Evolutionary conservation across 495 filamentous ascomycete genomes (phyloP), one percentile per base, ranked within the genome.

Genomic region (Hypoxylon fragiforme): DNA sequence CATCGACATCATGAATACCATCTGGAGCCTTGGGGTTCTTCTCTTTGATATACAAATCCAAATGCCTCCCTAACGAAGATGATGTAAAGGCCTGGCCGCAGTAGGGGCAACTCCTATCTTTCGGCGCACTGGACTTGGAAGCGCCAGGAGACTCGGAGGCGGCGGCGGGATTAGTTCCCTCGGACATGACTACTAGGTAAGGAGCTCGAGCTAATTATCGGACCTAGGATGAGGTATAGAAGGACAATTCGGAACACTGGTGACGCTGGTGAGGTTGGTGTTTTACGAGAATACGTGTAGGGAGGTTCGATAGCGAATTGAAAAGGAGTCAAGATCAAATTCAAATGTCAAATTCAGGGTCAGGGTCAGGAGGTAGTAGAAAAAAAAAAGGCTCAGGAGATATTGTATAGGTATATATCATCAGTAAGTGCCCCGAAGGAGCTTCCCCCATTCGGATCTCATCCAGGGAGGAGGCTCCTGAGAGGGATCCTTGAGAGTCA

Each of bases 11-110:
- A 70, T 96, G 91, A 35, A 95, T 64, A 7, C 90, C 91, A 70
- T 96, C 91, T 2, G 90, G 80, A 1, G 84, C 75, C 63, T 89
- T 90, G 3, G 86, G 85, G 64, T 96, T 95, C 71, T 89, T 92
- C 59, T 87, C 85, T 66, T 88, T 89, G 54, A 96, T 87, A 66
- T 91, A 96, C 26, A 94, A 80, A 65, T 96, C 91, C 19, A 96
- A 81, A 73, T 96, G 91, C 30, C 91, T 87, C 18, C 91, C 91
- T n/a, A 96, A 78, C 2, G 90, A 94, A 4, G 91, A 95, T 6
- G 91, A 95, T 2, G 91, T 96, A 60, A 95, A 96, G 2, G 84
- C 70, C 66, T 92, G 88, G 32, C 82, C 71, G 70, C 91, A 96
- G 75, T 88, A 96, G 14, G 87, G 88, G 68, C 91, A 96, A 62